These are phyloP conservation scores for Penicillium dipodomyicola DNA, from an alignment of 495 filamentous ascomycete genomes.

Conservation along the genomic window DNA sequence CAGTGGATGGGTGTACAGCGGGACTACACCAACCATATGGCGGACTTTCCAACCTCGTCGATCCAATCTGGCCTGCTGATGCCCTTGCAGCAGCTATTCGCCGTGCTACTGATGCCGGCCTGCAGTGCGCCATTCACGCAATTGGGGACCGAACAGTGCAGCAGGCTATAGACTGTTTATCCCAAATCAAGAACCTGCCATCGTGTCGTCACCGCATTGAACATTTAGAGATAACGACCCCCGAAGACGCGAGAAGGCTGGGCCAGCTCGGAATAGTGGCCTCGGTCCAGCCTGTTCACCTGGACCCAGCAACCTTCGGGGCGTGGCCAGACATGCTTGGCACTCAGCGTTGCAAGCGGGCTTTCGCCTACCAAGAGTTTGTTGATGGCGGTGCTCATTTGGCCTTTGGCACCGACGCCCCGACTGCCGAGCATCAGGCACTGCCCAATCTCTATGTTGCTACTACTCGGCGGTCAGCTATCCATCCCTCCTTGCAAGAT, in stretches of 20 bases:
- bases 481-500: conserved; percentile 46
- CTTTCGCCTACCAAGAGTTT: conserved; percentile 63
- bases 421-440: conserved; percentile 57
- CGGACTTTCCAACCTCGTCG: not conserved
- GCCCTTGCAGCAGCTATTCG: conserved; percentile 6
- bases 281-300: conserved; percentile 62
- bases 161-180: conserved; percentile 53
- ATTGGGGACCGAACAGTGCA: conserved; percentile 60
- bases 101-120: conserved; percentile 33
- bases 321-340: conserved; percentile 59
- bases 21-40: conserved; percentile 54
- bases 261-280: conserved; percentile 58
- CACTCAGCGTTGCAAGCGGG: conserved; percentile 47
- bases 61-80: conserved; percentile 12
- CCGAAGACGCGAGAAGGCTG: conserved; percentile 51
- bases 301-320: conserved; percentile 59
- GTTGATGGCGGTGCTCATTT: conserved; percentile 50
- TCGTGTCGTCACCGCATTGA: conserved; percentile 57
- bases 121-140: conserved; percentile 63
- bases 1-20: conserved; percentile 59
- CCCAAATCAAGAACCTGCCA: conserved; percentile 25
- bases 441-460: conserved; percentile 59
- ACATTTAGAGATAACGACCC: conserved; percentile 57
- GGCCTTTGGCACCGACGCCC: conserved; percentile 60
- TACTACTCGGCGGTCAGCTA: conserved; percentile 54